Evolutionary conservation across 2,329 filamentous ascomycete species (phyloP), one percentile per base, ranked within the genome.

Genomic region (Colletotrichum scovillei): DNA sequence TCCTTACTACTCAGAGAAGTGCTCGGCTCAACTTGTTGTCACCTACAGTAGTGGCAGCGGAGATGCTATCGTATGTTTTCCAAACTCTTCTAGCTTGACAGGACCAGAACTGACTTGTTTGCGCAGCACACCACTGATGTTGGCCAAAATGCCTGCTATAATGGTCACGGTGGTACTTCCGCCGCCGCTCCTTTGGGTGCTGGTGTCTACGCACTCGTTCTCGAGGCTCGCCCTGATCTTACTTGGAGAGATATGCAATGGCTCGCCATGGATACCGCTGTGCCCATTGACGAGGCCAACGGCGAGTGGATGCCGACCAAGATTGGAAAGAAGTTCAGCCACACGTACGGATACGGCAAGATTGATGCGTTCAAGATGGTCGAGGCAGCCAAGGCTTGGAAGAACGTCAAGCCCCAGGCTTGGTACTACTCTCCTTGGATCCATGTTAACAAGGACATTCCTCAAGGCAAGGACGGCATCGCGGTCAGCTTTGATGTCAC

Each of bases 361-460:
- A 90, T 98, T 52, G 97, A 99, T 81, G 93, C 93, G 0, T 98
- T 92, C 79, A 90, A 90, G 19, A 90, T 98, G 63, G 94, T 99
- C 19, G 92, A 98, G 79, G 91, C 89, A 67, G 95, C 97, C 69
- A 97, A 95, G 85, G 91, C 88, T 0, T 98, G 95, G 92, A 87
- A 94, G 76, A 89, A 92, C 24, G 95, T 98, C 76, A 98, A 98
- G 83, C 96, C 97, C 9, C 97, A 99, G 83, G 92, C 95, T 6
- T 99, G 97, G 96, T 95, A 89, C 82, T 95, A 93, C 82, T 97
- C 95, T 14, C 96, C 97, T 0, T 98, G 97, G 95, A 89, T 98
- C 76, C 94, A 97, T 77, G 94, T 99, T 74, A 93, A 95, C 79
- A 90, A 96, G 80, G 84, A 86, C 2, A 95, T 99, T 75, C 97